These are phyloP conservation scores for Phoma sp. DNA, from an alignment of 2,329 filamentous ascomycete genomes.

Conservation along the genomic window DNA sequence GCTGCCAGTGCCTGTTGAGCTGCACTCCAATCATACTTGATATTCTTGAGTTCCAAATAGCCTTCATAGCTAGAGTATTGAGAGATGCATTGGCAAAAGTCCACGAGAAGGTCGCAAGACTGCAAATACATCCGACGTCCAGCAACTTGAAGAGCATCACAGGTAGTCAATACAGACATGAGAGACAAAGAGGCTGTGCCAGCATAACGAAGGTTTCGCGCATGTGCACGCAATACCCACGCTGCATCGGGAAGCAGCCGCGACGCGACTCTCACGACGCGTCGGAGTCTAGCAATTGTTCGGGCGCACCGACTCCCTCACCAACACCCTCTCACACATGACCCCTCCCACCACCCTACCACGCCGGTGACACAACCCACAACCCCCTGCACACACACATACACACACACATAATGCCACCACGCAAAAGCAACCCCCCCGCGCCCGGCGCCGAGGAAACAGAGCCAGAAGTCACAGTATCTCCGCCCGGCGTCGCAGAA, in stretches of 20 bases:
- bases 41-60: too few relatives aligned
- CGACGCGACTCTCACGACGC: slow-evolving; percentile 28
- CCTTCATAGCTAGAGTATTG: too few relatives aligned
- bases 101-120: too few relatives aligned
- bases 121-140: too few relatives aligned
- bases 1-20: too few relatives aligned
- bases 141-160: too few relatives aligned
- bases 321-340: slow-evolving; percentile 20
- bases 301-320: slow-evolving; percentile 14
- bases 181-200: not conserved
- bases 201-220: too few relatives aligned
- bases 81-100: too few relatives aligned
- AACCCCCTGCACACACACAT: not conserved
- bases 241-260: slow-evolving; percentile 7
- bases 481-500: slow-evolving; percentile 3
- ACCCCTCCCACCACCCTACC: slow-evolving; percentile 7
- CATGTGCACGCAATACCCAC: not conserved
- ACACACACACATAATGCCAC: slow-evolving; percentile 48
- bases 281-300: slow-evolving; percentile 30
- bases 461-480: slow-evolving; percentile 1
- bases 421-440: slow-evolving; percentile 56
- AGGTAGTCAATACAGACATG: too few relatives aligned
- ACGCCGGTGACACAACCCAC: slow-evolving; percentile 4
- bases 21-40: too few relatives aligned
- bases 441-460: slow-evolving; percentile 48